These are phyloP conservation scores for Alnus rubra DNA, from an alignment of 306 rosid species.

Conservation along the genomic window DNA sequence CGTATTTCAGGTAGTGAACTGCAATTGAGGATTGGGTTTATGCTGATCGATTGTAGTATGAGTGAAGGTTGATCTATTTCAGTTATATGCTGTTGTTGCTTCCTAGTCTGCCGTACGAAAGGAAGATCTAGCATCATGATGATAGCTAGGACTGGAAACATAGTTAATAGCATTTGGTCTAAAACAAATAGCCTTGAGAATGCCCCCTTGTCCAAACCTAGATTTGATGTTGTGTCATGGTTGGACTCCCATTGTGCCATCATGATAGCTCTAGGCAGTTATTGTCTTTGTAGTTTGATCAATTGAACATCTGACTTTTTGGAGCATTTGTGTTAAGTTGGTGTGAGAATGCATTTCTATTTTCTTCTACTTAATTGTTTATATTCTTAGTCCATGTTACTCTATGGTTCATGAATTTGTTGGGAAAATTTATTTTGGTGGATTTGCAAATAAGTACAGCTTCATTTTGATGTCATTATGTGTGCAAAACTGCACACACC, in stretches of 20 bases:
- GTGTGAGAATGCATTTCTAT: neutral
- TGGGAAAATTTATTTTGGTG: neutral
- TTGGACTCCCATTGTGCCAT: neutral
- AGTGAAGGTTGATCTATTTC: neutral
- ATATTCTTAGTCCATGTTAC: neutral
- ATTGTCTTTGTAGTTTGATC: constrained; percentile 1
- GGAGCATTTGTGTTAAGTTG: neutral
- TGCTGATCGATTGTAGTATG: neutral
- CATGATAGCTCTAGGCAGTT: neutral
- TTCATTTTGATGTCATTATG: neutral
- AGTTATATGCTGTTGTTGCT: neutral
- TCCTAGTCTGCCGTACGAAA: neutral
- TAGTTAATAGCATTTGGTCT: neutral
- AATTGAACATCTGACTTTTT: neutral
- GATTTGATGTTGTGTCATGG: neutral
- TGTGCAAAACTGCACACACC: neutral
- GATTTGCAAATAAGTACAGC: neutral
- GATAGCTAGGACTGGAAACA: neutral
- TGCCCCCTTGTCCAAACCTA: neutral
- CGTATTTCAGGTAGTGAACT: neutral
- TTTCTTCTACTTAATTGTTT: neutral
- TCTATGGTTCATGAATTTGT: neutral
- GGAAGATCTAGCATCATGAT: neutral
- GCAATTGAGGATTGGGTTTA: constrained; percentile 1
- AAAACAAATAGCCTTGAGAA: neutral